Base-by-base conservation (phyloP, 2,329 filamentous ascomycete genomes). In the Domatiomyces globalis region DNA sequence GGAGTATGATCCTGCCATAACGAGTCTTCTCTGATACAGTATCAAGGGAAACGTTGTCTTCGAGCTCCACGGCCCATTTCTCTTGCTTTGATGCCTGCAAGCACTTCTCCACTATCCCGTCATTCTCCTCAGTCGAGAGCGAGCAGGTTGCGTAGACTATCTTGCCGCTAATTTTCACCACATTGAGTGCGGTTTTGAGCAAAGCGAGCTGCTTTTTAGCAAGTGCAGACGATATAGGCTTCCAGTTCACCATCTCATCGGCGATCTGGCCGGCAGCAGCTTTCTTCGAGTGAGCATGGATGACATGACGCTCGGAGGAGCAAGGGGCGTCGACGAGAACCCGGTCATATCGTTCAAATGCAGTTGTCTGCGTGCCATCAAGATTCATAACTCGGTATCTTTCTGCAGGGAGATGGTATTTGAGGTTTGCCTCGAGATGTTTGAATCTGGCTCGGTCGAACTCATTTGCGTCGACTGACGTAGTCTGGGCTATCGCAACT, bases 241-340 rank as follows among this genome's bases (percentile, higher is more conserved):
- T 52, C 53, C 53, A 55, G 22, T 55, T 55, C 2, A 51, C 33
- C 39, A 55, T 46, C 36, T 55, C 53, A n/a, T 52, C 48, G 15
- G 50, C 46, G 8, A 52, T 42, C 17, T 46, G 50, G 9, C 46
- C 46, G 1, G 47, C 45, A 18, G 53, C 48, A 2, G 20, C 10
- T 19, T 51, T 45, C 33, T 48, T 51, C 19, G 48, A 9, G 22
- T 51, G 43, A 15, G 49, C 48, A 36, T 55, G 53, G 18, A 55
- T 44, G 18, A 55, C 48, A 39, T 55, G 53, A 22, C 53, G 46
- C 46, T 55, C 53, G 4, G 50, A 52, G 10, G 53, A 55, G 36
- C 53, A 55, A 20, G 53, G 53, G 2, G 53, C 53, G 42, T 55
- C 53, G 7, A 55, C 29, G 19, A 55, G 39, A 18, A 55, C 48